phyloP scores from a whole-genome alignment of 495 filamentous ascomycete species.

The Hyphodiscus hymeniophilus region DNA sequence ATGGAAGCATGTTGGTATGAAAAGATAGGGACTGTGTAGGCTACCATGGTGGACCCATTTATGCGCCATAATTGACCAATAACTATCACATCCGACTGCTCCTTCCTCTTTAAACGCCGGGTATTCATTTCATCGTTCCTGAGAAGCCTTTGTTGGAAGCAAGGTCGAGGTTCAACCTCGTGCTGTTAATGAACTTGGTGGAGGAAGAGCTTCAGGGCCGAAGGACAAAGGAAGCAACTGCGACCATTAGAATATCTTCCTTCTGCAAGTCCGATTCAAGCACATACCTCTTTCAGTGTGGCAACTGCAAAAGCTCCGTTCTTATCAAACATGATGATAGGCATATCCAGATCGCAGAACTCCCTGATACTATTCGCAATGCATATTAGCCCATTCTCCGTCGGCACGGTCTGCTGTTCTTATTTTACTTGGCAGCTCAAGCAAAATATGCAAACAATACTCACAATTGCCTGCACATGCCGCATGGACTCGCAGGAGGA shows the following conservation, averaged over 20 bases:
- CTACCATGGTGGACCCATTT: too few species aligned
- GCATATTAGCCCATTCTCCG: background rate
- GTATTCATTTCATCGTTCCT: too few species aligned
- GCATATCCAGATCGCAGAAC: slow-evolving; percentile 58
- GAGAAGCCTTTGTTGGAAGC: background rate
- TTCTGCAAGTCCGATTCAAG: slow-evolving; percentile 57
- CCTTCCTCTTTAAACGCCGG: too few species aligned
- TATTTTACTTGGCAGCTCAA: background rate
- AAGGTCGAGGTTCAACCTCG: slow-evolving; percentile 4
- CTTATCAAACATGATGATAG: slow-evolving; percentile 88
- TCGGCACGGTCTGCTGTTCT: background rate
- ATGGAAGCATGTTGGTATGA: too few species aligned
- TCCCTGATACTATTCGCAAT: slow-evolving; percentile 57
- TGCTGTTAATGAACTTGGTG: slow-evolving; percentile 19
- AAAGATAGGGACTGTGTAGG: too few species aligned
- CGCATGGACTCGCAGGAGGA: slow-evolving; percentile 65
- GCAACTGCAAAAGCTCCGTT: slow-evolving; percentile 59
- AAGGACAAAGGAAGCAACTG: slow-evolving; percentile 62
- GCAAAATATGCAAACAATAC: slow-evolving; percentile 14
- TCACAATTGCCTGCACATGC: slow-evolving; percentile 59
- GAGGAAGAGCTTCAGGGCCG: slow-evolving; percentile 51
- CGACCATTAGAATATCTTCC: slow-evolving; percentile 66
- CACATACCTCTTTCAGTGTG: slow-evolving; percentile 49
- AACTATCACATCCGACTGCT: too few species aligned
- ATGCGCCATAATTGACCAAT: too few species aligned